Evolutionary conservation across 75 land plant species (phyloP), one percentile per base, ranked within the genome.

Genomic region (Sequoia sempervirens): DNA sequence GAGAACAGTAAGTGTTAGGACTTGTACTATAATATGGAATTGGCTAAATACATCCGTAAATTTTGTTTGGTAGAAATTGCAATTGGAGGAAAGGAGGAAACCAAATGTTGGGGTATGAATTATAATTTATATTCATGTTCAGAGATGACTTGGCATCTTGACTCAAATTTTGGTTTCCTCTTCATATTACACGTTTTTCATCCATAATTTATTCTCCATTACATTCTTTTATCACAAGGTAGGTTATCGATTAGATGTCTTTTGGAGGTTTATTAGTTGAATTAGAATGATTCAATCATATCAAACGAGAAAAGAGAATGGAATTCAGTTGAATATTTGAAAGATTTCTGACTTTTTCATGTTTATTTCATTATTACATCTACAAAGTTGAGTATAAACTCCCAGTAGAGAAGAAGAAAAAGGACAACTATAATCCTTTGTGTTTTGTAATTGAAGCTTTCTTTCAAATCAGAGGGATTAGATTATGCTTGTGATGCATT

Each of bases 311-410:
- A 34, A 34, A 34, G 7, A 32, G 7, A 70, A 18, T 45, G 47
- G 18, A 78, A 78, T 78, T 45, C 28, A 45, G 26, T 76, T 11
- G 9, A 43, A 45, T 12, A 7, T 17, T 41, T 45, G 52, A 45
- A 78, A 43, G 78, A 18, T 50, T 12, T 50, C 15, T 1, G 1
- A 43, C 3, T 78, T 78, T 78, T 78, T 45, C 80, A 45, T 78
- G 30, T 30, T 78, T n/a, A 43, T 45, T 75, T 40, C 26, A 78
- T 78, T n/a, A 26, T 45, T 75, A 75, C 43, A 45, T 78, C 15
- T 45, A 26, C 45, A 78, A 78, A 45, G 28, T 78, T 45, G 80
- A 78, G 80, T 78, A 11, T 78, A 41, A 26, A 78, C 28, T 78
- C 50, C 1, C 10, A 43, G 12, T 9, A 26, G 73, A 70, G 73